Conservation (phyloP, 495 filamentous ascomycete species). For the Mytilinidion resinicola region DNA sequence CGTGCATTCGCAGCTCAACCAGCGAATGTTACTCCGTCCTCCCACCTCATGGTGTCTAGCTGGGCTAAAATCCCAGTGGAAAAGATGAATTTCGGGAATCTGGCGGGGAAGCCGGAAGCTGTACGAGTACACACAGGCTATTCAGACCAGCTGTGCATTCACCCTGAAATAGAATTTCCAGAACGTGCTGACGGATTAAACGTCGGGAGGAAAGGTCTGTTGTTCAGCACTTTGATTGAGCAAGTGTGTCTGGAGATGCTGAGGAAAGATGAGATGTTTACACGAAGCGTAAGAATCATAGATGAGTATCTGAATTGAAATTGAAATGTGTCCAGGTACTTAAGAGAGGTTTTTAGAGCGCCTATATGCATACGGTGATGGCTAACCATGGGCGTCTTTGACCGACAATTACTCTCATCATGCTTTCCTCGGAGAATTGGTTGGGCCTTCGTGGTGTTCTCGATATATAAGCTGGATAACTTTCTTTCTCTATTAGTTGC, state of each 20-base stretch:
- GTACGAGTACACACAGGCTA: background rate
- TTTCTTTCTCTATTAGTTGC: too few species aligned
- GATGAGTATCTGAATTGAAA: background rate
- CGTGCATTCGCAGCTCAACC: background rate
- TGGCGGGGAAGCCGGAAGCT: background rate
- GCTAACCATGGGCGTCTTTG: too few species aligned
- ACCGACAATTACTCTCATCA: too few species aligned
- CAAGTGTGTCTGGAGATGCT: background rate
- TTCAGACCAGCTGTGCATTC: background rate
- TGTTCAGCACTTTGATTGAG: background rate
- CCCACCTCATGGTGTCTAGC: background rate
- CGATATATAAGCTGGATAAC: too few species aligned
- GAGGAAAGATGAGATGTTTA: background rate
- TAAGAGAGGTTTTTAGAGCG: too few species aligned
- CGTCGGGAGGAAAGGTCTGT: background rate
- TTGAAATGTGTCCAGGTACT: too few species aligned
- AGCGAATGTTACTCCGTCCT: background rate
- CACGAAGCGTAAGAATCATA: background rate
- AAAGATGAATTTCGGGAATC: background rate
- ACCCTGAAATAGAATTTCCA: background rate
- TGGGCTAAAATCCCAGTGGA: background rate
- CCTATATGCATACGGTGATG: too few species aligned
- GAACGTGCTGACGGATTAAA: background rate
- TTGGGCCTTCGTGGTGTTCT: too few species aligned
- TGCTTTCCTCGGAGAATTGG: too few species aligned